phyloP scores from a whole-genome alignment of 2,329 filamentous ascomycete species.

The Neofusicoccum ribis region DNA sequence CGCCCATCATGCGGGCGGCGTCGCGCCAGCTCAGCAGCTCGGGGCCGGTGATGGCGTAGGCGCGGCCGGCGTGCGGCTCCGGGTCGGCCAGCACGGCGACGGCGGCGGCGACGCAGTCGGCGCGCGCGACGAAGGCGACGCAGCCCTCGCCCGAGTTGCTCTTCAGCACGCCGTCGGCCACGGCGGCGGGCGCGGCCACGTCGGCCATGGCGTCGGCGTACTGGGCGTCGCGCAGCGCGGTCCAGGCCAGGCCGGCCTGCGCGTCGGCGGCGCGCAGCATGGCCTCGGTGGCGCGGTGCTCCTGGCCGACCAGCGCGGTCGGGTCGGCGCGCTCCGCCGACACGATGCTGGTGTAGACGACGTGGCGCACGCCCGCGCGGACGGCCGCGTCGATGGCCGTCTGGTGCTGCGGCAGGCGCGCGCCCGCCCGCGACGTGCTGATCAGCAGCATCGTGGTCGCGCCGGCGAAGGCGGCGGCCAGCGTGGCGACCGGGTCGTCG shows the following conservation, averaged over 20 bases:
- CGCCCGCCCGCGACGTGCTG: not conserved
- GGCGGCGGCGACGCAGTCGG: conserved; percentile 9
- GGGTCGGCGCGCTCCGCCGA: not conserved
- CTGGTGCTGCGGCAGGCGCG: conserved; percentile 8
- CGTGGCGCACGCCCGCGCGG: not conserved
- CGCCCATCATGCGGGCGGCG: not conserved
- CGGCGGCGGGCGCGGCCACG: not conserved
- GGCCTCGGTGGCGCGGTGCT: conserved; percentile 11
- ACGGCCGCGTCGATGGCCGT: not conserved
- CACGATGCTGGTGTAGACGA: conserved; percentile 16
- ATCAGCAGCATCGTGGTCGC: conserved; percentile 12
- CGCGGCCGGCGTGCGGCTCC: not conserved
- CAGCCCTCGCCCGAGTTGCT: conserved; percentile 6
- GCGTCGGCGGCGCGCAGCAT: not conserved
- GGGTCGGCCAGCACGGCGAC: conserved; percentile 2
- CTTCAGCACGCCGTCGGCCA: not conserved
- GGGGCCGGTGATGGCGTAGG: conserved; percentile 12
- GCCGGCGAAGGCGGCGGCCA: conserved; percentile 8
- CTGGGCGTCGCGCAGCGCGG: conserved; percentile 15
- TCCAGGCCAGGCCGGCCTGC: not conserved
- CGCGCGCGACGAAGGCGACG: conserved; percentile 6
- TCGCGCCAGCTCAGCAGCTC: conserved; percentile 13
- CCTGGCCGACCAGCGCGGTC: conserved; percentile 10
- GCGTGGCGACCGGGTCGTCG: not conserved
- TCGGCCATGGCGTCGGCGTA: conserved; percentile 14